phyloP scores from a whole-genome alignment of 176 grass and related monocot genomes.

The Oryza glaberrima region DNA sequence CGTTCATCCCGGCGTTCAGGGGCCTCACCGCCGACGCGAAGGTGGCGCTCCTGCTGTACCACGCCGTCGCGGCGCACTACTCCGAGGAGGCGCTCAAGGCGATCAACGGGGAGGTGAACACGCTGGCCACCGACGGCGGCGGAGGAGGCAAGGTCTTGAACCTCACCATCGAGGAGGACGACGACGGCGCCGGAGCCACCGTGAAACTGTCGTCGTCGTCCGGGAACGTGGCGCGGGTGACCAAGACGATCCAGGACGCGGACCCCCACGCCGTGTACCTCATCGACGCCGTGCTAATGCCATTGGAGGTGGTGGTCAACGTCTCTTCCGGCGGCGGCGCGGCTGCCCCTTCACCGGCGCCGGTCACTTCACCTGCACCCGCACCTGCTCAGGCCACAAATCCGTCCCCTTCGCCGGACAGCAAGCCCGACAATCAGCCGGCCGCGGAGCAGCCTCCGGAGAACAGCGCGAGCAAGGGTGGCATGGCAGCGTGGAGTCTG shows the following conservation, averaged over 20 bases:
- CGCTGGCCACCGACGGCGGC: conserved; percentile 35
- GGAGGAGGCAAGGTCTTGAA: conserved; percentile 24
- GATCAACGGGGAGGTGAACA: conserved; percentile 52
- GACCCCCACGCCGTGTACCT: conserved; percentile 31
- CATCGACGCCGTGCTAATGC: conserved; percentile 49
- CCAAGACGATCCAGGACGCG: conserved; percentile 3
- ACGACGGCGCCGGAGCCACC: not conserved
- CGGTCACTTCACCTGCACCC: no score
- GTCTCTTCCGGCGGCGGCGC: conserved; percentile 11
- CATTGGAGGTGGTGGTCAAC: not conserved
- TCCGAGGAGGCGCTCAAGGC: conserved; percentile 46
- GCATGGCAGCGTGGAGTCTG: conserved; percentile 37
- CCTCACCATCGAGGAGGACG: conserved; percentile 24
- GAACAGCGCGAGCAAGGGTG: not conserved
- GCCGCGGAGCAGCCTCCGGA: no score
- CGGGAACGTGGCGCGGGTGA: conserved; percentile 13
- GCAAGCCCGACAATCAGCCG: not conserved
- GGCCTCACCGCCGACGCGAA: conserved; percentile 46
- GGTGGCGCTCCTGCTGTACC: conserved; percentile 56
- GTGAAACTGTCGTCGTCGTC: conserved; percentile 13
- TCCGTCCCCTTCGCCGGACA: not conserved
- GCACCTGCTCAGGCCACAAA: no score
- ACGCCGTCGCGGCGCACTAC: conserved; percentile 60
- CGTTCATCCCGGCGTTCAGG: conserved; percentile 54
- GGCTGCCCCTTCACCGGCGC: not conserved